These are phyloP conservation scores for Pyropia haitanensis DNA, from an alignment of 23 red algal species.

Conservation along the genomic window DNA sequence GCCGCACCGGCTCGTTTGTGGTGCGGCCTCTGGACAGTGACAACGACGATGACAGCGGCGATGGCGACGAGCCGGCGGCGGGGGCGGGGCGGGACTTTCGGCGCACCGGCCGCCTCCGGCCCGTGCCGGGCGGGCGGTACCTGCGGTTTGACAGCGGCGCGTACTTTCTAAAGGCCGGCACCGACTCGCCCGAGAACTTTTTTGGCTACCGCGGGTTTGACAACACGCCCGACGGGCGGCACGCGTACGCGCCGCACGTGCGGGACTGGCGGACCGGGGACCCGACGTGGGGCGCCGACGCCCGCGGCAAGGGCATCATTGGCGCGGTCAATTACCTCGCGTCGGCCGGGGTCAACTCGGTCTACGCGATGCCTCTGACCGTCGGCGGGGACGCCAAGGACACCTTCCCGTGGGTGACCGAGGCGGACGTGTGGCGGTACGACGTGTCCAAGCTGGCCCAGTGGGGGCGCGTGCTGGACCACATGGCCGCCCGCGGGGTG, in stretches of 20 bases:
- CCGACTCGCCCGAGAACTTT: slow-evolving; percentile 41
- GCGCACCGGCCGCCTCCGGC: slow-evolving; percentile 28
- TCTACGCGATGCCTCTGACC: slow-evolving; percentile 6
- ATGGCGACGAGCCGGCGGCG: neutral
- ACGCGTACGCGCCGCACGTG: slow-evolving; percentile 12
- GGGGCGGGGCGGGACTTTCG: slow-evolving; percentile 14
- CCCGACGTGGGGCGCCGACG: slow-evolving; percentile 15
- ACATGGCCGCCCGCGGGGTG: slow-evolving; percentile 29
- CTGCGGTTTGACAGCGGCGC: slow-evolving; percentile 22
- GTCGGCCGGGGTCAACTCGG: slow-evolving; percentile 22
- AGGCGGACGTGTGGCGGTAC: slow-evolving; percentile 7
- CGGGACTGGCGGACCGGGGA: slow-evolving; percentile 40
- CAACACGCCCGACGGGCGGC: no score
- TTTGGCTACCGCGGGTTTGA: slow-evolving; percentile 11
- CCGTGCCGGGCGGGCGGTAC: slow-evolving; percentile 45
- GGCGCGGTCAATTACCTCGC: slow-evolving; percentile 47
- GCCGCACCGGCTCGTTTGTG: slow-evolving; percentile 10
- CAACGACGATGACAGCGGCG: no score
- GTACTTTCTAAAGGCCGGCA: slow-evolving; percentile 31
- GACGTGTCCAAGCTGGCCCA: slow-evolving; percentile 43
- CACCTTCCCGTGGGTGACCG: slow-evolving; percentile 31
- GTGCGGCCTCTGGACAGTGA: no score
- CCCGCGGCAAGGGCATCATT: slow-evolving; percentile 26
- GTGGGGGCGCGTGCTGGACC: slow-evolving; percentile 30
- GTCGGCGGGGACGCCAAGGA: slow-evolving; percentile 32